Evolutionary conservation across 2,329 filamentous ascomycete species (phyloP).

Genomic region (Epichloe sibirici): DNA sequence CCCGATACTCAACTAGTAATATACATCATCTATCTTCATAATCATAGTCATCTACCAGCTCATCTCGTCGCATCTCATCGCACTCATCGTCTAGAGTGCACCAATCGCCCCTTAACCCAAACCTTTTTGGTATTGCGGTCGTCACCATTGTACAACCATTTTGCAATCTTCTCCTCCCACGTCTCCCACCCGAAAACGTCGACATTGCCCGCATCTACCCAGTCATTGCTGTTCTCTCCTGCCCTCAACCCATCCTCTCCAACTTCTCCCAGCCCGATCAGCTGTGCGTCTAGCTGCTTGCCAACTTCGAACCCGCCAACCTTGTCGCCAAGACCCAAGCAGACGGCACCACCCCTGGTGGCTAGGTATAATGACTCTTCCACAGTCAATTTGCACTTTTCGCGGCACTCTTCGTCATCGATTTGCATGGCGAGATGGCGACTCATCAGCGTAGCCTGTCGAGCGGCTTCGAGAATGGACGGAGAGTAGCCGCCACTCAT

Average conservation of each 20-base stretch:
- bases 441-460: constrained; percentile 70
- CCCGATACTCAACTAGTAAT: neutral
- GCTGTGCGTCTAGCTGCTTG: constrained; percentile 84
- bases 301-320: constrained; percentile 78
- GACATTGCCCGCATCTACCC: constrained; percentile 47
- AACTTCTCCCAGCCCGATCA: constrained; percentile 51
- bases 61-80: neutral
- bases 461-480: constrained; percentile 68
- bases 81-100: constrained; percentile 43
- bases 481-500: constrained; percentile 79
- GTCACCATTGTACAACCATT: constrained; percentile 92
- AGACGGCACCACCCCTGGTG: constrained; percentile 74
- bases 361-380: constrained; percentile 80
- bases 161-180: constrained; percentile 78
- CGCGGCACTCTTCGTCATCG: constrained; percentile 22
- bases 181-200: constrained; percentile 86
- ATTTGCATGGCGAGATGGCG: constrained; percentile 52
- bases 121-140: constrained; percentile 81
- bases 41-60: neutral
- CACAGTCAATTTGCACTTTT: constrained; percentile 58
- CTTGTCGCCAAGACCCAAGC: constrained; percentile 58
- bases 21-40: neutral
- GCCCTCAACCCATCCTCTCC: constrained; percentile 20
- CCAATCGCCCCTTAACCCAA: constrained; percentile 77
- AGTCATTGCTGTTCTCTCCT: constrained; percentile 12